phyloP scores from a whole-genome alignment of 2,329 filamentous ascomycete genomes.

The Ophiostoma perfectum region DNA sequence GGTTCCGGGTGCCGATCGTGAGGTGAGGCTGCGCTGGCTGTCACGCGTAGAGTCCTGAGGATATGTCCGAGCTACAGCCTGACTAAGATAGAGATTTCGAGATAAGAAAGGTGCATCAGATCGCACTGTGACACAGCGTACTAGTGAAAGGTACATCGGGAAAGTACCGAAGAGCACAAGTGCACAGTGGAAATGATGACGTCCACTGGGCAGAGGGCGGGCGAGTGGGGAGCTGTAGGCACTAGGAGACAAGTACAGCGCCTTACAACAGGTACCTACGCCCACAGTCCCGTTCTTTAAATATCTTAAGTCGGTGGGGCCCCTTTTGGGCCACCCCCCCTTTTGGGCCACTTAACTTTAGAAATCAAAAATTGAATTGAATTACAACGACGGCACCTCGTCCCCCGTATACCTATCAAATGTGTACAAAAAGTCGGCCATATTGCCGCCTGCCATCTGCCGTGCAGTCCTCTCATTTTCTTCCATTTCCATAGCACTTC shows the following conservation, averaged over 20 bases:
- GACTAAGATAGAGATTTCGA: constrained; percentile 6
- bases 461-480: too few relatives aligned
- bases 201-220: constrained; percentile 20
- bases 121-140: neutral
- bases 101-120: constrained; percentile 15
- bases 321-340: too few relatives aligned
- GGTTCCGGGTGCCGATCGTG: neutral
- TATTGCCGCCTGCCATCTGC: too few relatives aligned
- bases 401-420: too few relatives aligned
- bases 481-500: too few relatives aligned
- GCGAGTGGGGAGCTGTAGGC: constrained; percentile 14
- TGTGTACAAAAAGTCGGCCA: too few relatives aligned
- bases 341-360: neutral
- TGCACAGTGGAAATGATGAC: constrained; percentile 17
- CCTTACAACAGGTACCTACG: neutral
- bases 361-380: too few relatives aligned
- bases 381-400: too few relatives aligned
- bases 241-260: constrained; percentile 10
- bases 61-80: neutral
- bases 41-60: neutral
- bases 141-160: constrained; percentile 1
- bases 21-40: neutral
- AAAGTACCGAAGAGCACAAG: neutral
- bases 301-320: neutral
- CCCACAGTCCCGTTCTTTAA: neutral